A percentile compares a stretch with the other conserved stretches of the same genome.
Conservation (phyloP, 768 basidiomycete species). For the Rossbeevera mucosa region DNA sequence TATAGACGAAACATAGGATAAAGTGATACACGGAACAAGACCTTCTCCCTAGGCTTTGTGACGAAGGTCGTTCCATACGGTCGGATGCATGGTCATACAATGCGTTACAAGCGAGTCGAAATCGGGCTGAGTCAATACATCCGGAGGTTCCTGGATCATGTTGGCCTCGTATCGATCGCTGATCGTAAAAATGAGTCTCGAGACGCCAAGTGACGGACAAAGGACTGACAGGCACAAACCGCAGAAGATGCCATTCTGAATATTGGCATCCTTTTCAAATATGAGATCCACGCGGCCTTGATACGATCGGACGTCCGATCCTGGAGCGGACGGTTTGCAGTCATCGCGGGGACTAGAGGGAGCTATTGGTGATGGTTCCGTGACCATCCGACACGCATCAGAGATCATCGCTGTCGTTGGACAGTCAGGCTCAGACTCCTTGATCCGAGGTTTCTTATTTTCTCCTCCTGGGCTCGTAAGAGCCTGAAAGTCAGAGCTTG, state of each 20-base stretch:
- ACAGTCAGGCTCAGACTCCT: conserved; percentile 1
- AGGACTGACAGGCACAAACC: conserved; percentile 49
- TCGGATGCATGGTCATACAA: conserved; percentile 44
- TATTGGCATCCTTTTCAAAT: conserved; percentile 31
- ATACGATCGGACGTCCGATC: conserved; percentile 35
- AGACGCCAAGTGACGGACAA: background rate
- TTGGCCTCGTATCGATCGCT: conserved; percentile 26
- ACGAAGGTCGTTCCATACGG: conserved; percentile 45
- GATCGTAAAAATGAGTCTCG: background rate
- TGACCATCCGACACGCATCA: background rate
- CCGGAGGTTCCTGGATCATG: conserved; percentile 28
- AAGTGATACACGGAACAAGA: background rate
- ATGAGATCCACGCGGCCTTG: conserved; percentile 38
- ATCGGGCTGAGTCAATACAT: conserved; percentile 24
- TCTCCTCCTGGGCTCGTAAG: conserved; percentile 7
- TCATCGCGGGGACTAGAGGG: background rate
- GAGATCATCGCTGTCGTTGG: background rate
- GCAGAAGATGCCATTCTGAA: conserved; percentile 35
- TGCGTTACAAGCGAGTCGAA: conserved; percentile 46
- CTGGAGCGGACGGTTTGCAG: background rate
- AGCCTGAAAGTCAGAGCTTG: conserved; percentile 9
- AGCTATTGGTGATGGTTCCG: background rate
- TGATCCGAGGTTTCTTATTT: conserved; percentile 19
- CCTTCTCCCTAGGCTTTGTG: conserved; percentile 9
- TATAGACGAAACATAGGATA: conserved; percentile 11